Conservation (phyloP, 805 yeast species). For the Sugiyamaella lignohabitans region DNA sequence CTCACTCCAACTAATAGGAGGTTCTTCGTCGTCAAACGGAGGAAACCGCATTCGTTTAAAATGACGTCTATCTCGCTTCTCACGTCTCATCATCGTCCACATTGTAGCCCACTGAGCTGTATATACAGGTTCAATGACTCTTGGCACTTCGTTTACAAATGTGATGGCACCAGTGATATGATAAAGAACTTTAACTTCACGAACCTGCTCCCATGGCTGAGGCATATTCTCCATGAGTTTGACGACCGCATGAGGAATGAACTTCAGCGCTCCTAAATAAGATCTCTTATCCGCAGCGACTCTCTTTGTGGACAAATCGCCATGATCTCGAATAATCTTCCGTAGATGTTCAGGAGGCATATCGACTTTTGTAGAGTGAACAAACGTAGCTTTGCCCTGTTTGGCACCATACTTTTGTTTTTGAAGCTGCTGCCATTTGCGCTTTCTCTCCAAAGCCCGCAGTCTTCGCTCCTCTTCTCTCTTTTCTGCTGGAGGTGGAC, state of each 20-base stretch:
- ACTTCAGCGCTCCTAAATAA: conserved; percentile 84
- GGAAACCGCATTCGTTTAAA: conserved; percentile 93
- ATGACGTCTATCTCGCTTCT: conserved; percentile 82
- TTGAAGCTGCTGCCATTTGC: conserved; percentile 59
- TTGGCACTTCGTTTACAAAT: conserved; percentile 84
- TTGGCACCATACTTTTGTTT: conserved; percentile 43
- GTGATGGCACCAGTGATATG: conserved; percentile 93
- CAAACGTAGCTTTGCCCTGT: conserved; percentile 35
- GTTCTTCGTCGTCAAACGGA: conserved; percentile 96
- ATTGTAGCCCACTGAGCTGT: conserved; percentile 92
- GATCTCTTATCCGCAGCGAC: conserved; percentile 81
- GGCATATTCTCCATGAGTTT: conserved; percentile 95
- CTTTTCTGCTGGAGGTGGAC: conserved; percentile 6
- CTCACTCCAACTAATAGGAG: conserved; percentile 78
- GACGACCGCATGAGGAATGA: conserved; percentile 90
- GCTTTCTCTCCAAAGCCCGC: conserved; percentile 35
- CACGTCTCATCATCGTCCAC: conserved; percentile 92
- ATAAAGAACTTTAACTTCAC: conserved; percentile 81
- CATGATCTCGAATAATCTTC: conserved; percentile 74
- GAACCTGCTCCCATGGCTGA: conserved; percentile 91
- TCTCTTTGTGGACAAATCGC: conserved; percentile 73
- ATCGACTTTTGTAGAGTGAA: conserved; percentile 59
- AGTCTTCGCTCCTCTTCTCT: conserved; percentile 20
- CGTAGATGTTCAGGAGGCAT: conserved; percentile 94
- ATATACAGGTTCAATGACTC: conserved; percentile 88